Base-by-base conservation (phyloP, 208 protist species). In the Novymonas esmeraldas region DNA sequence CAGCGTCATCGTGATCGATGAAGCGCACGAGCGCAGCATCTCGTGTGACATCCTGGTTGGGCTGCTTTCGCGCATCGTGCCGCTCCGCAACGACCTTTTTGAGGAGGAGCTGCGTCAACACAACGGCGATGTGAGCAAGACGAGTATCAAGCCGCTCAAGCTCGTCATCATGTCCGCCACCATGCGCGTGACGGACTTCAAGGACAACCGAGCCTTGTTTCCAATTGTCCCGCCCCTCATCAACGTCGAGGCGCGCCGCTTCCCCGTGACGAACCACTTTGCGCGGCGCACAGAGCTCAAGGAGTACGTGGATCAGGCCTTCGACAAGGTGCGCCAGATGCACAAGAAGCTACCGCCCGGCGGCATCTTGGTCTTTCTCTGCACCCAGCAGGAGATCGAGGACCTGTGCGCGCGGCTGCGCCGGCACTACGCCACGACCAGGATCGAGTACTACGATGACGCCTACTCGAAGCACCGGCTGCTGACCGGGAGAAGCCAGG, bases 1-100 rank as follows among this genome's bases (percentile, higher is more conserved):
- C 75, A 97, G 87, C 70, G 94, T 97, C 24, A 93, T 99, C 36
- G 98, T 99, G 38, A 90, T 99, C 6, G 99, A 99, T 85, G 99
- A 99, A 81, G 98, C 98, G 13, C 94, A 97, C 75, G 91, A 97
- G 82, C 76, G 93, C n/a, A 95, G 88, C 63, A 81, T 97, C 28
- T 89, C 90, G 24, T 91, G 90, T 59, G 98, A 99, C 81, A 93
- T 99, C 36, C 83, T 99, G 14, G 92, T 99, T 63, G 98, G 98
- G 14, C 75, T 99, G 10, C 85, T 99, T 7, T 99, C 98, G 1
- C 97, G 98, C 31, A 98, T 99, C 45, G 92, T 99, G 10, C 95
- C 92, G 9, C 81, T 99, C 38, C 90, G 98, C 38, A 93, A 95
- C 64, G 89, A 98, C 66, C 72, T 97, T 24, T 87, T 87, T 41